Conservation (phyloP, 2,329 filamentous ascomycete genomes). For the Meredithiella fracta region DNA sequence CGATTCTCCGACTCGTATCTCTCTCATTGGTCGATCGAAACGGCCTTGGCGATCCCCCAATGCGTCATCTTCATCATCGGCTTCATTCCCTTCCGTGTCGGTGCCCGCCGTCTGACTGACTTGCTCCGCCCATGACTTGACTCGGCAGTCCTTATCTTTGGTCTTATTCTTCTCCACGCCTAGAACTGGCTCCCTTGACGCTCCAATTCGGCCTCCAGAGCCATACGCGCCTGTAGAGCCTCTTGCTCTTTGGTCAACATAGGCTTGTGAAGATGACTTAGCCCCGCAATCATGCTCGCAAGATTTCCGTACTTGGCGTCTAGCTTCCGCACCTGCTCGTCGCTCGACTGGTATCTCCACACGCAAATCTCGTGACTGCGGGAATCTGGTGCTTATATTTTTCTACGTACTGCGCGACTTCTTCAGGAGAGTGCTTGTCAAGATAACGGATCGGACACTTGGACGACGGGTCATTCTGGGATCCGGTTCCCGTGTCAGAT, state of each 20-base stretch:
- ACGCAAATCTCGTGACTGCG: conserved; percentile 89
- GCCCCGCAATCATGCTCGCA: conserved; percentile 83
- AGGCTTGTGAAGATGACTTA: conserved; percentile 74
- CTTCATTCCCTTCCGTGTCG: conserved; percentile 19
- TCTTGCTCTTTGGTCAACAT: conserved; percentile 50
- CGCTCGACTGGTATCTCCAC: conserved; percentile 72
- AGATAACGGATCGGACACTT: conserved; percentile 88
- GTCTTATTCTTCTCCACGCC: not conserved
- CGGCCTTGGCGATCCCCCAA: conserved; percentile 47
- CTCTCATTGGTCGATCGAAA: conserved; percentile 73
- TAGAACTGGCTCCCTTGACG: conserved; percentile 28
- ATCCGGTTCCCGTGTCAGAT: conserved; percentile 40
- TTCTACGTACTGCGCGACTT: conserved; percentile 85
- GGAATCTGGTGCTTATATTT: conserved; percentile 91
- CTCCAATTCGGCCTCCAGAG: conserved; percentile 26
- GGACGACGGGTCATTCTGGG: conserved; percentile 32
- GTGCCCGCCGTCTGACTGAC: conserved; percentile 38
- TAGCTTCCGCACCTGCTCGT: conserved; percentile 68
- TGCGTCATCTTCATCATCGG: conserved; percentile 28
- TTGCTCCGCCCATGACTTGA: conserved; percentile 72
- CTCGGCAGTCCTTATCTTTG: conserved; percentile 39
- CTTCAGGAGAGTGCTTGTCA: conserved; percentile 82
- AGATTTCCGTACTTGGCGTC: conserved; percentile 90
- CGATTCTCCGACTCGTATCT: conserved; percentile 83
- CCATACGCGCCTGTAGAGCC: not conserved